These are phyloP conservation scores for Lipomyces orientalis DNA, from an alignment of 805 yeast genomes.

Conservation along the genomic window DNA sequence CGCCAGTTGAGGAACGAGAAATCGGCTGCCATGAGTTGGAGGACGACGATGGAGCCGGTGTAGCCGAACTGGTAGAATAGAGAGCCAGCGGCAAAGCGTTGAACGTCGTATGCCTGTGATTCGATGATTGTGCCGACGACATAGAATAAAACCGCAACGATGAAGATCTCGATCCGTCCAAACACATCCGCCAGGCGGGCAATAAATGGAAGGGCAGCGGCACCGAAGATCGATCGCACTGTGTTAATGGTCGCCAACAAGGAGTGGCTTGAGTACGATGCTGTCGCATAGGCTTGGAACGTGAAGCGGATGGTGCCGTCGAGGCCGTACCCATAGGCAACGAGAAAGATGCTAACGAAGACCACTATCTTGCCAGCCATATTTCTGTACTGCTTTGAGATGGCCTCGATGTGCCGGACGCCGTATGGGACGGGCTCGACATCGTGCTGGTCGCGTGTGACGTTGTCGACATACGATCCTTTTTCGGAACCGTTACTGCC, in stretches of 20 bases:
- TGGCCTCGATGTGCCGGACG: conserved; percentile 61
- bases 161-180: conserved; percentile 63
- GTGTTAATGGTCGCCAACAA: conserved; percentile 64
- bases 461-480: too few relatives aligned
- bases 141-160: conserved; percentile 60
- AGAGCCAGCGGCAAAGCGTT: conserved; percentile 68
- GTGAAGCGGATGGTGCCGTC: conserved; percentile 63
- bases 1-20: conserved; percentile 74
- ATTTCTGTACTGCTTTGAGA: conserved; percentile 55
- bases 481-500: too few relatives aligned
- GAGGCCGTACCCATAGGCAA: conserved; percentile 64
- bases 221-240: conserved; percentile 63
- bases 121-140: conserved; percentile 68
- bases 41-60: conserved; percentile 63
- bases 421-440: conserved; percentile 47
- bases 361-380: conserved; percentile 50
- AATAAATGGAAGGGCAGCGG: conserved; percentile 67
- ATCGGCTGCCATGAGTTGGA: conserved; percentile 68
- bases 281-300: conserved; percentile 62
- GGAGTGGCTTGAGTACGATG: conserved; percentile 60
- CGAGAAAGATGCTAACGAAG: conserved; percentile 57
- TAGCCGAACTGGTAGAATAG: conserved; percentile 63
- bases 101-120: conserved; percentile 63
- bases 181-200: conserved; percentile 71
- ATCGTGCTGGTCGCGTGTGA: too few relatives aligned